Base-by-base conservation (phyloP, 257 asterid genomes). In the Nicotiana tomentosiformis region DNA sequence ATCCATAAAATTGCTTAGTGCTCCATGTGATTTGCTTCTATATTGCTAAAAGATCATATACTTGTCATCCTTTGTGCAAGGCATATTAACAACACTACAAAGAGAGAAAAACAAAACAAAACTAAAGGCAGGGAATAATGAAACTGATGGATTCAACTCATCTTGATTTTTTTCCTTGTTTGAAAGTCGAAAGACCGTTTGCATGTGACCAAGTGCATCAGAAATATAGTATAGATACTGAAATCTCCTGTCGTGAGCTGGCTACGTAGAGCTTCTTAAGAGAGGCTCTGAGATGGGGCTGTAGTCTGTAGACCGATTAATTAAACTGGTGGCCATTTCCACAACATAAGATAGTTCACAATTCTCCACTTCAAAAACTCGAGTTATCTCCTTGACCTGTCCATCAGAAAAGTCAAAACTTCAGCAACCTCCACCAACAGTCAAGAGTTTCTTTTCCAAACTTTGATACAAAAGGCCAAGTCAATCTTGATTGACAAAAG, bases 311-410 rank as follows among this genome's bases (percentile, higher is more conserved):
- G 78, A 84, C 70, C 66, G 33, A 32, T 32, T 32, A 18, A 89
- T 91, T 83, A 84, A 84, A 57, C 83, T 83, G 64, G 96, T 91
- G 3, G 89, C 89, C 93, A 93, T 91, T 62, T 86, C 91, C 83
- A 90, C 93, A 58, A 51, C 90, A 56, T 89, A 90, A 3, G 86
- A 58, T 69, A 93, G 79, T 82, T 90, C 93, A 39, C 89, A 89
- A 23, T 90, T 77, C 20, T 81, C 86, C 81, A 91, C 20, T 67
- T 89, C 86, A 46, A 90, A 93, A 51, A 86, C 88, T 83, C 95
- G 84, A 77, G 80, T 87, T 53, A 90, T 92, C 90, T 89, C 91
- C 81, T 84, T 90, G 89, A 91, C 93, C 95, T 86, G 90, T 72
- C 0, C 74, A 61, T 35, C 70, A 79, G 66, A 18, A 18, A 83